Conservation (phyloP, 805 yeast species). For the Ogataea angusta region DNA sequence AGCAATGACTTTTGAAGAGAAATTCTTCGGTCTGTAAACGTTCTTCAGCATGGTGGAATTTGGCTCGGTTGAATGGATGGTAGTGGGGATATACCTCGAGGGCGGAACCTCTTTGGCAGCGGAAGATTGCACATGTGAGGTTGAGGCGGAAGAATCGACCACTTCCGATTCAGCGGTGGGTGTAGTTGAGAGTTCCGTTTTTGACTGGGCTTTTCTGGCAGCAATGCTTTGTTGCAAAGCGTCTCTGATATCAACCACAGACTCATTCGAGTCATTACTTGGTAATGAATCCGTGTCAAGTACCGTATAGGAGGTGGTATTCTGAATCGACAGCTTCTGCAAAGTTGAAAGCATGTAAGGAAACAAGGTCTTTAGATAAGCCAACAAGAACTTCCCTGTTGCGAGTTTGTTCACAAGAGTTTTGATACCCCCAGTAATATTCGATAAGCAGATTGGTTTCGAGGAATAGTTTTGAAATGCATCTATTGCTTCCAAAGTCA, state of each 20-base stretch:
- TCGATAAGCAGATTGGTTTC: slow-evolving; percentile 15
- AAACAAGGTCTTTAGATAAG: slow-evolving; percentile 20
- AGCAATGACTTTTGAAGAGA: slow-evolving; percentile 20
- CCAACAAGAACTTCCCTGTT: slow-evolving; percentile 15
- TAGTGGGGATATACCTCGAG: slow-evolving; percentile 2
- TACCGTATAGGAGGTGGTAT: not conserved
- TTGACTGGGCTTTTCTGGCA: not conserved
- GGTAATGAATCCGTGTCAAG: slow-evolving; percentile 14
- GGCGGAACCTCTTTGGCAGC: not conserved
- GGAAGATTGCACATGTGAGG: not conserved
- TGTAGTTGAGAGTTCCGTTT: slow-evolving; percentile 6
- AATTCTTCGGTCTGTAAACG: slow-evolving; percentile 12
- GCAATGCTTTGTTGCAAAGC: slow-evolving; percentile 19
- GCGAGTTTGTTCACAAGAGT: slow-evolving; percentile 23
- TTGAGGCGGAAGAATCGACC: slow-evolving; percentile 2
- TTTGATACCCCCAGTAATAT: slow-evolving; percentile 26
- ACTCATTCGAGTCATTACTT: slow-evolving; percentile 14
- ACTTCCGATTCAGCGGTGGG: slow-evolving; percentile 11
- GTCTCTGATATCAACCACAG: slow-evolving; percentile 26
- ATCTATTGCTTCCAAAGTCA: slow-evolving; percentile 13
- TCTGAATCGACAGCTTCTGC: slow-evolving; percentile 11
- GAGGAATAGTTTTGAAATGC: slow-evolving; percentile 17
- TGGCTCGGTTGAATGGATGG: not conserved
- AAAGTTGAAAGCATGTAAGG: slow-evolving; percentile 21
- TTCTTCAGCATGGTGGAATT: slow-evolving; percentile 9